Base-by-base conservation (phyloP, 2,329 filamentous ascomycete species). In the Aspergillus awamori region DNA sequence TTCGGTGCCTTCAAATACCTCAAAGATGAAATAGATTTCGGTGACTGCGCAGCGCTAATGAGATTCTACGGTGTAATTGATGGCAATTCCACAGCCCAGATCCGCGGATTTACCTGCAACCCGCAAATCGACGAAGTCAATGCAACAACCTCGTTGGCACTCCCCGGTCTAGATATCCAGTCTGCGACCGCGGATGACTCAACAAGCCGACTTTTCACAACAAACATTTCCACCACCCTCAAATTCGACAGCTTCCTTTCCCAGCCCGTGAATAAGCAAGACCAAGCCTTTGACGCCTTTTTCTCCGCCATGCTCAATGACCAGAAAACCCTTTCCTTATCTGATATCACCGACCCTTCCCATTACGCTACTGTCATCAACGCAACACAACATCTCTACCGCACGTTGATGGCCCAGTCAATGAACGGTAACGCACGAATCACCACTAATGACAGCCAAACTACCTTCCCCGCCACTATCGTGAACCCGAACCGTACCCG, bases 101-200 rank as follows among this genome's bases (percentile, higher is more conserved):
- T 66, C 26, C 55, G 49, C n/a, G 63, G 64, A 3, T 54, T 68
- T 51, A 53, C 57, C 38, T 69, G 67, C 59, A 58, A 55, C 10
- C 63, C 64, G 49, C 57, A 62, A 48, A 26, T 70, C 10, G 62
- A 70, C n/a, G 59, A 64, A 45, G 62, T 69, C 4, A 55, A 70
- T 13, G 58, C 63, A 4, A 62, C 64, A n/a, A 57, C 57, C n/a
- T 63, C 47, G 10, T 60, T 67, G 22, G 38, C 53, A 15, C 45
- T 66, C 28, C 63, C 63, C 1, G 53, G 58, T 2, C 28, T 47
- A 4, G 6, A 47, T 2, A 53, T 58, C 24, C 22, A 30, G 15
- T 53, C 48, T 1, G 15, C 22, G 2, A 26, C 22, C 8, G 22
- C 57, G 2, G 36, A 58, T 5, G 24, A 52, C 5, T 53, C 57